phyloP scores from a whole-genome alignment of 179 eudicot genomes.

The Spinacia oleracea region DNA sequence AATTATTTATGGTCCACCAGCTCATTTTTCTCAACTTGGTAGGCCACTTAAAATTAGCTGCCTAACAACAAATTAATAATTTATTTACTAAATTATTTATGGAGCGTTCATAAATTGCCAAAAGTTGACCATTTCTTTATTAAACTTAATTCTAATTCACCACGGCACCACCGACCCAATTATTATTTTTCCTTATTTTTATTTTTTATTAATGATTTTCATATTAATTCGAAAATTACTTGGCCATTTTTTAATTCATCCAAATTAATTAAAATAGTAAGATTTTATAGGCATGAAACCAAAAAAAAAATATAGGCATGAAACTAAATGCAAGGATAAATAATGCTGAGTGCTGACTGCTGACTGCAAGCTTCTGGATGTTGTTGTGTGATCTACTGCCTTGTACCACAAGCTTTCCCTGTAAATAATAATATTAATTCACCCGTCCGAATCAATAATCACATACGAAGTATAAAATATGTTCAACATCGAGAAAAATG shows the following conservation, averaged over 20 bases:
- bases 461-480: no score
- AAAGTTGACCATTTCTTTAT: slow-evolving; percentile 17
- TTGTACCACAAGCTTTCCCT: slow-evolving; percentile 1
- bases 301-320: not conserved
- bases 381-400: slow-evolving; percentile 1
- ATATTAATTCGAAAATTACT: not conserved
- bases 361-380: slow-evolving; percentile 19
- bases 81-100: no score
- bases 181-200: not conserved
- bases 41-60: slow-evolving; percentile 24
- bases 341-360: no score
- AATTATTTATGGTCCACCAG: slow-evolving; percentile 27
- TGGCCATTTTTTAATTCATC: not conserved
- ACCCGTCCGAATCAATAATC: no score
- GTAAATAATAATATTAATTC: not conserved
- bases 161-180: slow-evolving; percentile 15
- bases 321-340: slow-evolving; percentile 3
- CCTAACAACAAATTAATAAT: slow-evolving; percentile 13
- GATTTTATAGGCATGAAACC: not conserved
- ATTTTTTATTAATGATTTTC: no score
- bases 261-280: not conserved
- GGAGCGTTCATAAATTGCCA: slow-evolving; percentile 30
- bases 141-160: not conserved
- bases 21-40: slow-evolving; percentile 20
- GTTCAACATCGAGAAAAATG: no score